Percentiles rank a stretch among this genome's conserved stretches.
These are phyloP conservation scores for Sanguinoderma infundibulare DNA, from an alignment of 1,284 basidiomycete species.

Conservation along the genomic window DNA sequence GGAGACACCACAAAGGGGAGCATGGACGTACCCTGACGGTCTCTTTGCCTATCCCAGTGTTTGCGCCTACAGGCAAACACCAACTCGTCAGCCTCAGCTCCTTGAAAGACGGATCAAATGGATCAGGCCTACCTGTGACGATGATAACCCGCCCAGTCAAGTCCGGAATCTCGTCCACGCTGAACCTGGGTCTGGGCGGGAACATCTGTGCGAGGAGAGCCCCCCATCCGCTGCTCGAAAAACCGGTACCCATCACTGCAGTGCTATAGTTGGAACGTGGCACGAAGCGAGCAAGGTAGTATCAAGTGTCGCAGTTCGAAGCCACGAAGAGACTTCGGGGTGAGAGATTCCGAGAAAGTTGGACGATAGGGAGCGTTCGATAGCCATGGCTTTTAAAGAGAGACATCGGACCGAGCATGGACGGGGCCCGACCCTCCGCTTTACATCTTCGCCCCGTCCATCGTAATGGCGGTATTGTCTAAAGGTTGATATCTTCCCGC, in stretches of 20 bases:
- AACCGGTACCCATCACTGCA: background rate
- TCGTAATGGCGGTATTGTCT: background rate
- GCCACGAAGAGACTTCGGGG: too few relatives aligned
- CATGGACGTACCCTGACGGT: constrained; percentile 16
- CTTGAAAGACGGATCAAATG: background rate
- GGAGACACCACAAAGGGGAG: background rate
- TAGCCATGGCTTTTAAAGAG: background rate
- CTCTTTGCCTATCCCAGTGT: constrained; percentile 43
- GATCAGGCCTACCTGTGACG: constrained; percentile 39
- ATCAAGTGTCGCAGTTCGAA: too few relatives aligned
- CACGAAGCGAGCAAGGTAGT: background rate
- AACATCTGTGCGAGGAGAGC: background rate
- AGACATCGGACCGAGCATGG: too few relatives aligned
- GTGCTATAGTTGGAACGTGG: too few relatives aligned
- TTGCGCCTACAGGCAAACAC: constrained; percentile 25
- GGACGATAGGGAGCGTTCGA: too few relatives aligned
- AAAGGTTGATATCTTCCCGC: background rate
- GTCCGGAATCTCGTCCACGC: constrained; percentile 51
- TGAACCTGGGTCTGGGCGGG: constrained; percentile 50
- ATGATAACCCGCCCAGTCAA: constrained; percentile 48
- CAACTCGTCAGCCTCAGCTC: background rate
- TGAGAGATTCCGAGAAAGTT: too few relatives aligned
- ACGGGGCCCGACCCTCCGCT: too few relatives aligned
- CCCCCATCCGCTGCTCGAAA: background rate
- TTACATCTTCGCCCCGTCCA: background rate